phyloP scores from a whole-genome alignment of 371 early-diverging fungal genomes.

The Umbelopsis sp. region DNA sequence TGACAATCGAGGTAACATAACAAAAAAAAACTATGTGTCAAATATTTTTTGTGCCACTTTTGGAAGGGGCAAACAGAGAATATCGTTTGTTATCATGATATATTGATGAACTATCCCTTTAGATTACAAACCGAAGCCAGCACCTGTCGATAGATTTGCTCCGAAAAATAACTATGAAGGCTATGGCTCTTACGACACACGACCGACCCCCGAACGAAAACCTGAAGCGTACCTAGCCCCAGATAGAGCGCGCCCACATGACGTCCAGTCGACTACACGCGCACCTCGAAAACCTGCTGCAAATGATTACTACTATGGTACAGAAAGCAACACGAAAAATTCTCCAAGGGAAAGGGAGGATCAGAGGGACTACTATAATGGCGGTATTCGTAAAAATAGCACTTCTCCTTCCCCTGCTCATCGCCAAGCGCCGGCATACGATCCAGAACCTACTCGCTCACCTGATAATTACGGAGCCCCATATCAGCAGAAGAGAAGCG shows the following conservation, averaged over 20 bases:
- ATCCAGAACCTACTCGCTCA: background rate
- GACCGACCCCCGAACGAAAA: background rate
- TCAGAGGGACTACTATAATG: slow-evolving; percentile 4
- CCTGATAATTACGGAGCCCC: background rate
- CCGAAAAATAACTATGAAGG: background rate
- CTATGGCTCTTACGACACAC: background rate
- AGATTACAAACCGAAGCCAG: background rate
- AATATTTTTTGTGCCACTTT: background rate
- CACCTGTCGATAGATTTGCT: background rate
- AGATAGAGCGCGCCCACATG: slow-evolving; percentile 6
- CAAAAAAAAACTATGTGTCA: background rate
- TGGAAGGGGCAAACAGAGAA: background rate
- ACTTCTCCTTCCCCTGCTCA: slow-evolving; percentile 13
- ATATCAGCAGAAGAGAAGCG: background rate
- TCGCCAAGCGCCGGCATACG: background rate
- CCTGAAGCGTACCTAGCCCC: background rate
- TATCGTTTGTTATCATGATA: background rate
- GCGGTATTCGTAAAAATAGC: slow-evolving; percentile 9
- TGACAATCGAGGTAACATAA: slow-evolving; percentile 9
- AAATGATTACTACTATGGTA: background rate
- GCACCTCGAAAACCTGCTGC: slow-evolving; percentile 2
- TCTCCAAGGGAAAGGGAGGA: background rate
- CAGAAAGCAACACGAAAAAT: background rate
- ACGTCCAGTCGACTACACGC: slow-evolving; percentile 7
- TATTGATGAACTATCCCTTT: no score